Base-by-base conservation (phyloP, 305 asterid species). In the Solanum hybrid region DNA sequence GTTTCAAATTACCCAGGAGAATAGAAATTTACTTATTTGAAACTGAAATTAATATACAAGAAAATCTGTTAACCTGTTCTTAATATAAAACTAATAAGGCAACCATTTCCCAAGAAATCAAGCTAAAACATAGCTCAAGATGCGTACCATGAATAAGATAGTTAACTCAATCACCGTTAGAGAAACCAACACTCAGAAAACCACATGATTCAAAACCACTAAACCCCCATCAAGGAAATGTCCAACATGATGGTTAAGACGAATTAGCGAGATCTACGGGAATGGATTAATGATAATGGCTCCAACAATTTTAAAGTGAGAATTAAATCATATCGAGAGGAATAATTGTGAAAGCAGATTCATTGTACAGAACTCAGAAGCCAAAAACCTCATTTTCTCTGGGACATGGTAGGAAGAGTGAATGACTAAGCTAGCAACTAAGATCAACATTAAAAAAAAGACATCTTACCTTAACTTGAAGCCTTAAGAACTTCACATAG, bases 401-500 rank as follows among this genome's bases (percentile, higher is more conserved):
- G 13, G 32, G 27, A 85, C 76, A 32, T 56, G 88, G 46, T 56
- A 11, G n/a, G 76, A 85, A 56, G 51, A 56, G 88, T 56, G 34
- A 84, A 20, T 32, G 76, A 56, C 32, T 31, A 85, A 85, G 38
- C 14, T 32, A 32, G 51, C 51, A 11, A 85, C 6, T 56, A 56
- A 31, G n/a, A 32, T 22, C 46, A 85, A 31, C 10, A 1, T 22
- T 22, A 20, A 56, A 85, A 56, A 56, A 22, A 22, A 4, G 31
- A 16, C 38, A 78, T 73, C 20, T 86, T 88, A 92, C 95, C 94
- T 93, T 93, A 81, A 93, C 95, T 92, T 93, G 95, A 89, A 93
- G 95, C 91, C 94, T 92, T 69, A 93, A 87, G 86, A 93, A 93
- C 79, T 93, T 93, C 91, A 93, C 95, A 87, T 93, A 93, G 88